Base-by-base conservation (phyloP, 371 early-diverging fungal genomes). In the Gilbertella persicaria region DNA sequence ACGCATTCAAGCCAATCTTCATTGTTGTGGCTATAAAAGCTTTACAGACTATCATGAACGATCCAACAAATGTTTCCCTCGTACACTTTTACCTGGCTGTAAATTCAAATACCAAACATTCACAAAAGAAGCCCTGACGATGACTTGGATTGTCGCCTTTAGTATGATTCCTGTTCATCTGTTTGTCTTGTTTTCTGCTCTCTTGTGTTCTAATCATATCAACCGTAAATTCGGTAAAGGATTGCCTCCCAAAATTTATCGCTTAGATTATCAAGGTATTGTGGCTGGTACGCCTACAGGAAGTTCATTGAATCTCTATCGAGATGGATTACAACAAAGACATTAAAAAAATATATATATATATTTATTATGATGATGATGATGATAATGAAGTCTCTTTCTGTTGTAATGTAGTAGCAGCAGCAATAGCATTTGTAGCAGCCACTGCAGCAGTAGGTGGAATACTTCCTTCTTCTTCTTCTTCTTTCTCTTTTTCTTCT, bases 201-300 rank as follows among this genome's bases (percentile, higher is more conserved):
- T 84, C 14, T 53, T 84, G 9, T 84, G 84, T 44, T 73, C 82
- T 8, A 82, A 84, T 41, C 84, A 84, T 42, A 67, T 84, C 45
- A 80, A 84, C 25, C 73, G 73, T 40, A 65, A 64, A 37, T 78
- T 78, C 26, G 75, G 75, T 21, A 78, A 78, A 42, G 64, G 67
- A 3, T 46, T 78, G 12, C 79, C 79, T 1, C 79, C 79, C 8
- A 78, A 78, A 43, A 62, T 78, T 12, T 78, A 78, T 43, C 75
- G 73, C 6, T 41, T 78, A 33, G 79, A 78, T 39, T 73, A 75
- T 47, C 69, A 65, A 37, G 75, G 73, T 12, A 65, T 78, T 45
- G 73, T 75, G 8, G 71, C 73, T 14, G 75, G 75, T 21, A 73
- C 75, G 0, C 75, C 78, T 0, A 78, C 69, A 0, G 75, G 73